Evolutionary conservation across 371 early-diverging fungal genomes (phyloP).

Genomic region (Edhazardia aedis): DNA sequence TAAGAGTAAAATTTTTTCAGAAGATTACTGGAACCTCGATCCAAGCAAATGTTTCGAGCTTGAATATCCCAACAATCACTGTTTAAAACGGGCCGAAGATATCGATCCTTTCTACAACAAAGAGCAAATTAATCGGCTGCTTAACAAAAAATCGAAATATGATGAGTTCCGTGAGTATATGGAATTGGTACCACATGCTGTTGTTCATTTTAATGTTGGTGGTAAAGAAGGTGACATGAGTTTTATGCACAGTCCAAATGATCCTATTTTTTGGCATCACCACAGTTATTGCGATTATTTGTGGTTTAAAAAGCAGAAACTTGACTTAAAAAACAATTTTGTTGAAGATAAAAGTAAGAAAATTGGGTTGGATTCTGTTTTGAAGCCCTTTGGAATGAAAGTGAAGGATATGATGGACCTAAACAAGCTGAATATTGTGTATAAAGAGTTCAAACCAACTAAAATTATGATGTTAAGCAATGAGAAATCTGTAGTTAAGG

Average conservation of each 20-base stretch:
- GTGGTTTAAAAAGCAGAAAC: slow-evolving; percentile 48
- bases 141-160: slow-evolving; percentile 37
- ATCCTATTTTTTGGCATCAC: slow-evolving; percentile 50
- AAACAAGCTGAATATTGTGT: not conserved
- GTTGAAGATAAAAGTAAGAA: not conserved
- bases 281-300: slow-evolving; percentile 50
- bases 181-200: slow-evolving; percentile 47
- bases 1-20: slow-evolving; percentile 7
- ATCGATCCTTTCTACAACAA: slow-evolving; percentile 37
- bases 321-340: not conserved
- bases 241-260: slow-evolving; percentile 41
- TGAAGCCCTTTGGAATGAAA: not conserved
- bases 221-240: slow-evolving; percentile 44
- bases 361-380: not conserved
- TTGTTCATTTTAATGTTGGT: slow-evolving; percentile 48
- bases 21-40: slow-evolving; percentile 8
- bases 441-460: not conserved
- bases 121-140: slow-evolving; percentile 39
- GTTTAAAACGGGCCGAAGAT: slow-evolving; percentile 9
- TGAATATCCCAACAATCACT: slow-evolving; percentile 19
- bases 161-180: slow-evolving; percentile 37
- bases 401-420: not conserved
- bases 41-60: slow-evolving; percentile 9
- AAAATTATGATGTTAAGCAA: not conserved
- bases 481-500: not conserved